Conservation (phyloP, 768 basidiomycete species). For the Sarcomyxa edulis region DNA sequence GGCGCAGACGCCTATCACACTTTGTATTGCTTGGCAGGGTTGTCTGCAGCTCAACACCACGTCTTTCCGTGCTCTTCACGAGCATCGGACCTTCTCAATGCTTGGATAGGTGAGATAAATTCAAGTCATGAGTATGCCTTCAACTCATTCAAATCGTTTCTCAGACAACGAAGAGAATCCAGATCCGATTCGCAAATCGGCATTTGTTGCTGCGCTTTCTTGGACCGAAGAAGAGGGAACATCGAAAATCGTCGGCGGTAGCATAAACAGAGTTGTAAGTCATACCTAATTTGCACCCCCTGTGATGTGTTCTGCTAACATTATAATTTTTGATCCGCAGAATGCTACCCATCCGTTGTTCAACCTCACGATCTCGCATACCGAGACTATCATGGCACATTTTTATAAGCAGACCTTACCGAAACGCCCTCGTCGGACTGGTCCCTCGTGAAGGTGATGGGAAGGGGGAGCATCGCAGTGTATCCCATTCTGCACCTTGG, state of each 20-base stretch:
- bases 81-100: conserved; percentile 22
- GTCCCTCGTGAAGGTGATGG: no score
- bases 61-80: conserved; percentile 43
- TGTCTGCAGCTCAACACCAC: conserved; percentile 84
- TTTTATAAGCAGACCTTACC: conserved; percentile 64
- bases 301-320: neutral
- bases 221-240: conserved; percentile 69
- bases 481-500: no score
- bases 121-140: no score
- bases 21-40: conserved; percentile 84
- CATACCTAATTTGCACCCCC: neutral
- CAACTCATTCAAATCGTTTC: no score
- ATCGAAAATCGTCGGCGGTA: conserved; percentile 50
- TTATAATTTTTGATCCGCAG: conserved; percentile 33
- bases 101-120: no score
- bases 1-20: conserved; percentile 95
- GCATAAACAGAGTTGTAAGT: conserved; percentile 60
- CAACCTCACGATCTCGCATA: conserved; percentile 67
- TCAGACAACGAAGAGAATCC: no score
- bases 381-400: conserved; percentile 61
- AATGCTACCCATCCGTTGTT: conserved; percentile 82
- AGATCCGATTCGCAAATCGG: conserved; percentile 22
- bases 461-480: no score
- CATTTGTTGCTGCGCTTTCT: conserved; percentile 51
- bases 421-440: no score